These are phyloP conservation scores for Carex arenaria DNA, from an alignment of 202 grass and related monocot genomes.

Conservation along the genomic window DNA sequence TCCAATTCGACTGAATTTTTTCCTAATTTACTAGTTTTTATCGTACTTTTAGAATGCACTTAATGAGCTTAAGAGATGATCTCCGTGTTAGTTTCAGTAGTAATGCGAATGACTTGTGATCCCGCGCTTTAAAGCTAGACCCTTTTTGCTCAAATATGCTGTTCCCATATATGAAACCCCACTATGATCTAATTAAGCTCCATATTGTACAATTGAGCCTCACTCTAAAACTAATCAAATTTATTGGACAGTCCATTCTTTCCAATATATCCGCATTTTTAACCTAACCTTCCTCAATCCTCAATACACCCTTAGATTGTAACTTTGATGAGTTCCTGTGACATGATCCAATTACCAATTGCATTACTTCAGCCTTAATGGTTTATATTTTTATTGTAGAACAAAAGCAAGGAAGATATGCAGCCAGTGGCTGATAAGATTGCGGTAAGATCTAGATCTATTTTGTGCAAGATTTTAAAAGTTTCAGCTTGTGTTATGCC, in stretches of 20 bases:
- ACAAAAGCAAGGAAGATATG: constrained; percentile 37
- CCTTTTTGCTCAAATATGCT: neutral
- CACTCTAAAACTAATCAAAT: neutral
- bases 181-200: neutral
- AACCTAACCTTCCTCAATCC: neutral
- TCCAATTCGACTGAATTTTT: neutral
- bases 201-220: neutral
- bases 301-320: neutral
- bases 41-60: no score
- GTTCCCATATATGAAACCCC: neutral
- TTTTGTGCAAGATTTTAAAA: neutral
- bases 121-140: neutral
- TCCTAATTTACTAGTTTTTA: neutral
- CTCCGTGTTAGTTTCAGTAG: no score
- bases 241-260: neutral
- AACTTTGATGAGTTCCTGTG: neutral
- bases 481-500: neutral
- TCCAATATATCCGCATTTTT: neutral
- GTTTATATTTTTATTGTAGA: constrained; percentile 24
- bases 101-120: no score
- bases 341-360: neutral
- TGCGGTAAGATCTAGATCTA: constrained; percentile 30
- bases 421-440: constrained; percentile 65
- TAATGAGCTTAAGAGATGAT: no score
- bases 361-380: neutral